Percentiles rank a stretch among this genome's conserved stretches.
Evolutionary conservation across 225 moss, liverwort and hornwort species (phyloP).

Genomic region (Pleurozium schreberi): DNA sequence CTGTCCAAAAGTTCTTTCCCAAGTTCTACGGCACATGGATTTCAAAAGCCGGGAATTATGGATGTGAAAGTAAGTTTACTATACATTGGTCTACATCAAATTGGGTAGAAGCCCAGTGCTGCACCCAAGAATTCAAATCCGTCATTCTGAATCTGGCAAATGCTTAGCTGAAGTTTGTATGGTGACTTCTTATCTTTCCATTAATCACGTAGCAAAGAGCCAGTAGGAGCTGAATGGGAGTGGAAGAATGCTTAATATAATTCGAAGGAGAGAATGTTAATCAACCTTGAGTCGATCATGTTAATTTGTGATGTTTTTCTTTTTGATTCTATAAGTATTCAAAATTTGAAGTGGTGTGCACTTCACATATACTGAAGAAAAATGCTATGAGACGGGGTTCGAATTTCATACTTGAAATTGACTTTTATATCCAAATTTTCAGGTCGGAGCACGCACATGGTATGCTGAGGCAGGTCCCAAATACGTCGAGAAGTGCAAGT

Average conservation of each 20-base stretch:
- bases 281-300: not conserved
- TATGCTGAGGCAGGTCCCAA: slow-evolving; percentile 69
- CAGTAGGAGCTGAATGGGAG: not conserved
- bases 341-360: not conserved
- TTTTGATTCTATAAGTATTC: not conserved
- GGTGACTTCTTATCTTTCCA: not conserved
- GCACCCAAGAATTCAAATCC: not conserved
- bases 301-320: not conserved
- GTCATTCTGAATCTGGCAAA: not conserved
- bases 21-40: slow-evolving; percentile 54
- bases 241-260: not conserved
- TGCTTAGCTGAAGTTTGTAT: not conserved
- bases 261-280: not conserved
- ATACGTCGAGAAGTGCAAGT: slow-evolving; percentile 70
- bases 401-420: not conserved
- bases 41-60: slow-evolving; percentile 56
- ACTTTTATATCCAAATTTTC: not conserved
- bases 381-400: too few relatives aligned
- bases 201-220: not conserved
- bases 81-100: not conserved
- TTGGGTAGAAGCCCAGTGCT: not conserved
- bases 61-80: slow-evolving; percentile 66
- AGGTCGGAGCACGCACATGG: slow-evolving; percentile 87
- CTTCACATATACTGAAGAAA: not conserved
- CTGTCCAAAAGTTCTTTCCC: slow-evolving; percentile 49